A percentile compares a stretch with the other conserved stretches of the same genome.
These are phyloP conservation scores for Seminavis robusta DNA, from an alignment of 108 stramenopile genomes.

Conservation along the genomic window DNA sequence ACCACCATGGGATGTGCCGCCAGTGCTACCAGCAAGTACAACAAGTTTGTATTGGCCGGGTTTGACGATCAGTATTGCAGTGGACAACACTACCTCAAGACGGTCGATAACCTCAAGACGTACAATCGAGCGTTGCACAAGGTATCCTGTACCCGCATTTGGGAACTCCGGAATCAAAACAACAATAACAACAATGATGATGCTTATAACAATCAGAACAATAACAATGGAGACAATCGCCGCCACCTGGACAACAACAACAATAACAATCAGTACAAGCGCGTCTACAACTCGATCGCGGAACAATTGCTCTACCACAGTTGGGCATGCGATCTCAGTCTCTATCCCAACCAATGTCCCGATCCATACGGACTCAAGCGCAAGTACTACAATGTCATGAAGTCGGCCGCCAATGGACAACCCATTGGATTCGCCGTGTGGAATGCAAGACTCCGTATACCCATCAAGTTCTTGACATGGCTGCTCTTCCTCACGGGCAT, in stretches of 20 bases:
- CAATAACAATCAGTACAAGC: too few species aligned
- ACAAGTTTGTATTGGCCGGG: conserved; percentile 22
- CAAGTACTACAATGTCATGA: conserved; percentile 12
- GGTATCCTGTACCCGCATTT: conserved; percentile 7
- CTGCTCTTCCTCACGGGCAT: conserved; percentile 10
- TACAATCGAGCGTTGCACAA: conserved; percentile 24
- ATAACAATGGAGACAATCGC: too few species aligned
- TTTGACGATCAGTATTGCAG: conserved; percentile 32
- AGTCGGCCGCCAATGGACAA: conserved; percentile 3
- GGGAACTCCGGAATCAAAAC: neutral
- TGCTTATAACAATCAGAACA: too few species aligned
- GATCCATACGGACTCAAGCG: conserved; percentile 46
- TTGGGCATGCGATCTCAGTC: conserved; percentile 39
- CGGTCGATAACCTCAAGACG: conserved; percentile 6
- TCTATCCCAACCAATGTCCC: conserved; percentile 50
- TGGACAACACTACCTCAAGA: conserved; percentile 26
- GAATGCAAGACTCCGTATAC: too few species aligned
- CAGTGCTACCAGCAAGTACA: too few species aligned
- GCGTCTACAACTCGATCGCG: neutral
- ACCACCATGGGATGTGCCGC: conserved; percentile 32
- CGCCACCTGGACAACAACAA: too few species aligned
- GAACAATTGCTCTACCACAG: conserved; percentile 11
- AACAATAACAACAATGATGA: conserved; percentile 1
- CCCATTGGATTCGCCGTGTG: neutral
- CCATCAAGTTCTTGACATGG: neutral